These are phyloP conservation scores for Capsicum pubescens DNA, from an alignment of 257 asterid species.

Conservation along the genomic window DNA sequence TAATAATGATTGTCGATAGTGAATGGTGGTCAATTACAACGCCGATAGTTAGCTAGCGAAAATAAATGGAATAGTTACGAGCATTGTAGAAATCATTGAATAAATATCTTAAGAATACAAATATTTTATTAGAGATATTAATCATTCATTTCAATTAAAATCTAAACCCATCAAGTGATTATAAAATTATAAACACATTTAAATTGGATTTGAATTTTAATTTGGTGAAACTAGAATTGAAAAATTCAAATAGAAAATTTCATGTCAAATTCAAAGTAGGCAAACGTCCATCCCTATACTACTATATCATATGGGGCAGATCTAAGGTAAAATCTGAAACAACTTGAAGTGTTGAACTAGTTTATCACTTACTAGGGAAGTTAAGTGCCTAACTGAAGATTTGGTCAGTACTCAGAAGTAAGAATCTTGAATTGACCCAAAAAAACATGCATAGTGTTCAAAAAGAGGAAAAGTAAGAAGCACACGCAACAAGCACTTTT, in stretches of 20 bases:
- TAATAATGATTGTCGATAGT: no score
- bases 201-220: no score
- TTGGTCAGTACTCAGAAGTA: background rate
- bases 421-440: background rate
- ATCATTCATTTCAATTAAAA: no score
- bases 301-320: background rate
- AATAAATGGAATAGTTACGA: no score
- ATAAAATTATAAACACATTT: no score
- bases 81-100: no score
- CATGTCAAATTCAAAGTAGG: background rate
- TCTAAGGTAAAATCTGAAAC: background rate
- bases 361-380: background rate
- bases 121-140: no score
- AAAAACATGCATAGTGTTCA: background rate
- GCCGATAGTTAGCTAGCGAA: no score
- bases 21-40: no score
- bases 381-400: background rate
- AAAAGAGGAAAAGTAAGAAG: background rate
- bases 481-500: background rate
- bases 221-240: no score
- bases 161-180: no score
- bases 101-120: no score
- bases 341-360: background rate
- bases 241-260: background rate
- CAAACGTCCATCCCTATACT: background rate